phyloP scores from a whole-genome alignment of 345 rosid genomes.

The Brassica juncea region DNA sequence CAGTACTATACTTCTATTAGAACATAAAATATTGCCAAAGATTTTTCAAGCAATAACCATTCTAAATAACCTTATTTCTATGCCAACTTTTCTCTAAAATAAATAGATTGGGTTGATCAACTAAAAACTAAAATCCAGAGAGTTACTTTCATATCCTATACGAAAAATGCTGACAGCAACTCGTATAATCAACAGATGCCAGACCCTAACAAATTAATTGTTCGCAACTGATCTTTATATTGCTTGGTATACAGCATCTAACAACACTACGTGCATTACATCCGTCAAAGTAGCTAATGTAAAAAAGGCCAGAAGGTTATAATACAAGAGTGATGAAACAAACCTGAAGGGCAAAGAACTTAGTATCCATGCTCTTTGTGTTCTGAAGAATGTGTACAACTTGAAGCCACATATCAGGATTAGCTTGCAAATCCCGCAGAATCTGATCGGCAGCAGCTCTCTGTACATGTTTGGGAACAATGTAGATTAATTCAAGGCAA shows the following conservation, averaged over 20 bases:
- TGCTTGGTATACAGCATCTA: not conserved
- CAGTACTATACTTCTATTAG: not conserved
- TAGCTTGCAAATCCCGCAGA: conserved; percentile 92
- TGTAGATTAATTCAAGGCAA: conserved; percentile 9
- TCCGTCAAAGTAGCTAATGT: not conserved
- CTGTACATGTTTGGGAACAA: conserved; percentile 45
- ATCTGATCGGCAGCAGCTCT: conserved; percentile 95
- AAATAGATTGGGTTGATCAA: conserved; percentile 12
- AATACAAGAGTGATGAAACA: conserved; percentile 18
- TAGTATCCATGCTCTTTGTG: conserved; percentile 84
- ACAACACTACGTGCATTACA: not conserved
- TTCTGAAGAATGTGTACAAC: conserved; percentile 88
- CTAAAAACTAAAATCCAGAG: not conserved
- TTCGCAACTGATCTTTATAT: not conserved
- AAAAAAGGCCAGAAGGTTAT: not conserved
- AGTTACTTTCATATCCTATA: not conserved
- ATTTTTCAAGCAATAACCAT: not conserved
- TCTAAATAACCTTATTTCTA: not conserved
- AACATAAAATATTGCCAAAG: not conserved
- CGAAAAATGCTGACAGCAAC: not conserved
- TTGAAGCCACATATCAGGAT: conserved; percentile 98
- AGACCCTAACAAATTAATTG: conserved; percentile 19
- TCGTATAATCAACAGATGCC: conserved; percentile 6
- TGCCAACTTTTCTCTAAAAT: not conserved
- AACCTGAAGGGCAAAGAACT: conserved; percentile 97